Evolutionary conservation across 2,329 filamentous ascomycete genomes (phyloP).

Genomic region (Fusarium pininemorale): DNA sequence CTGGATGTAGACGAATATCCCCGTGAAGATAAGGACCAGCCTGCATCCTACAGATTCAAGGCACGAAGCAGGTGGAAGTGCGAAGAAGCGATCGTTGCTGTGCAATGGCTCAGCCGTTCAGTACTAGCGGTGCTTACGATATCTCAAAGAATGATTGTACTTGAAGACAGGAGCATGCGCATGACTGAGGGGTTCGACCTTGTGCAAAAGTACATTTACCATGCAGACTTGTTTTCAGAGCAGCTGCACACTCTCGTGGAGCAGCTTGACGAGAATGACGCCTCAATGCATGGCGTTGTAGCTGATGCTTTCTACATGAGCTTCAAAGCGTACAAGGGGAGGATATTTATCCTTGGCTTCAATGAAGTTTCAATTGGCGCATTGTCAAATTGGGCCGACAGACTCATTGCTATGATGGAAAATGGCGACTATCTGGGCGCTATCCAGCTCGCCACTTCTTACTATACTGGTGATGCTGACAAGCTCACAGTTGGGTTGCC

Average conservation of each 20-base stretch:
- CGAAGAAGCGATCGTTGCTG: conserved; percentile 93
- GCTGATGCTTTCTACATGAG: conserved; percentile 99
- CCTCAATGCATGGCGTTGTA: conserved; percentile 92
- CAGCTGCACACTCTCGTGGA: conserved; percentile 89
- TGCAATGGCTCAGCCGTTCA: conserved; percentile 96
- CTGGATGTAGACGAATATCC: conserved; percentile 83
- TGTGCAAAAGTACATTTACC: conserved; percentile 90
- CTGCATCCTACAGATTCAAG: conserved; percentile 80
- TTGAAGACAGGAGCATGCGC: conserved; percentile 88
- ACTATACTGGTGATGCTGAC: conserved; percentile 90
- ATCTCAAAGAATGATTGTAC: conserved; percentile 88
- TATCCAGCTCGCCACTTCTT: conserved; percentile 88
- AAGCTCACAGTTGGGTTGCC: conserved; percentile 94
- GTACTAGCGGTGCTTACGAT: conserved; percentile 93
- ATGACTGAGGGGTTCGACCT: conserved; percentile 96
- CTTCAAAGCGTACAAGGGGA: conserved; percentile 93
- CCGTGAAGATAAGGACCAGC: conserved; percentile 76
- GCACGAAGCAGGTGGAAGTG: conserved; percentile 90
- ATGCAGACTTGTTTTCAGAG: conserved; percentile 86
- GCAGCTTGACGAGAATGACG: conserved; percentile 85
- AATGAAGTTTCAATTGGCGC: conserved; percentile 92
- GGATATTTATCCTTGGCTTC: conserved; percentile 91
- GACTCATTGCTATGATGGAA: conserved; percentile 93
- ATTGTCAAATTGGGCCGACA: conserved; percentile 96
- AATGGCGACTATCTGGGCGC: conserved; percentile 94